phyloP scores from a whole-genome alignment of 2,329 filamentous ascomycete genomes.

The Davidsoniella virescens region DNA sequence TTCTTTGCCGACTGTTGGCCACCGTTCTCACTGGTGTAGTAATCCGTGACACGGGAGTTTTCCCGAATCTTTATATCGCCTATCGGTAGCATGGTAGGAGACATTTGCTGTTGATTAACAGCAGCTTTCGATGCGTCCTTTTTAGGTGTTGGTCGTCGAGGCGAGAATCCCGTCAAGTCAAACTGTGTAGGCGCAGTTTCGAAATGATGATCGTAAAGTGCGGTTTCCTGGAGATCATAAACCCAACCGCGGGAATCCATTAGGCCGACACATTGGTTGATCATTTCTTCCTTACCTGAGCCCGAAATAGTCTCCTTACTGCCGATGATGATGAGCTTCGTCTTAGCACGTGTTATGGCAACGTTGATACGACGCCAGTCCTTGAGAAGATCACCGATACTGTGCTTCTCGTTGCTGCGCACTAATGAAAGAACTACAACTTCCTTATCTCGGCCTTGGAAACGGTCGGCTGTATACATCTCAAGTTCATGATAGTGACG shows the following conservation, averaged over 20 bases:
- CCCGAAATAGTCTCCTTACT: conserved; percentile 65
- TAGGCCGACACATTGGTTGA: conserved; percentile 57
- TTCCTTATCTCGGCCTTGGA: conserved; percentile 92
- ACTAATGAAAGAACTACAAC: conserved; percentile 78
- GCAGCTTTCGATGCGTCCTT: conserved; percentile 15
- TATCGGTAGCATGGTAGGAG: too few species aligned
- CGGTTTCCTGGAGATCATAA: conserved; percentile 50
- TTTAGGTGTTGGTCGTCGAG: conserved; percentile 14
- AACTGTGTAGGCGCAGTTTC: conserved; percentile 37
- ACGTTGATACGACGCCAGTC: conserved; percentile 94
- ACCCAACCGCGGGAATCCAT: conserved; percentile 71
- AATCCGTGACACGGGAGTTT: too few species aligned
- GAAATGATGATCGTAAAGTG: conserved; percentile 52
- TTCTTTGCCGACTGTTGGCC: too few species aligned
- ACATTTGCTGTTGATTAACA: not conserved
- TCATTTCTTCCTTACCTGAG: conserved; percentile 55
- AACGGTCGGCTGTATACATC: conserved; percentile 93
- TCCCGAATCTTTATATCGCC: too few species aligned
- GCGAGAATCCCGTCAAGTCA: conserved; percentile 3
- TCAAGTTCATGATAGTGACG: conserved; percentile 51
- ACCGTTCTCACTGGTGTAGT: too few species aligned
- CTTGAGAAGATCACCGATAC: conserved; percentile 78
- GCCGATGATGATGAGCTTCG: conserved; percentile 78
- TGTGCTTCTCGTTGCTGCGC: conserved; percentile 63
- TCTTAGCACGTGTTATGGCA: conserved; percentile 81